Conservation (phyloP, 2,329 filamentous ascomycete species). For the Monosporascus cannonballus region DNA sequence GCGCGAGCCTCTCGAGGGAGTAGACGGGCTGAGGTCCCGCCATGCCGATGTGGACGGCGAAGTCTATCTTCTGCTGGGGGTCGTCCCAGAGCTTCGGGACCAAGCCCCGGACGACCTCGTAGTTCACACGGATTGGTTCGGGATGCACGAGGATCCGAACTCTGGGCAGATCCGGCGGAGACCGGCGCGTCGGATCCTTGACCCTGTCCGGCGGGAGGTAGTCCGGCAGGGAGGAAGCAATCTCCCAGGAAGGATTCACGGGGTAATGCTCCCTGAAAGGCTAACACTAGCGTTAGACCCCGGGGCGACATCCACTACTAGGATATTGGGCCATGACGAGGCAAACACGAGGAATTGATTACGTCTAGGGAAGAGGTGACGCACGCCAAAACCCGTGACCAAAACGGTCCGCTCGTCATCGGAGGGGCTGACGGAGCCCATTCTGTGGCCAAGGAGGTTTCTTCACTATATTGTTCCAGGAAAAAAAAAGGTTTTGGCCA, state of each 20-base stretch:
- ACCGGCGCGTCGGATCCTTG: slow-evolving; percentile 32
- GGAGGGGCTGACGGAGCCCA: slow-evolving; percentile 23
- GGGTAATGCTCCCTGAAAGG: slow-evolving; percentile 69
- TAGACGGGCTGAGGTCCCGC: slow-evolving; percentile 60
- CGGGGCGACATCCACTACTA: slow-evolving; percentile 1
- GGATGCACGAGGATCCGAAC: slow-evolving; percentile 62
- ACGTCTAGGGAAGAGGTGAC: slow-evolving; percentile 17
- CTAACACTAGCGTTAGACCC: slow-evolving; percentile 35
- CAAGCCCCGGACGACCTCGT: slow-evolving; percentile 56
- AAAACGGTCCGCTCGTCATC: slow-evolving; percentile 50
- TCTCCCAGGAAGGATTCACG: slow-evolving; percentile 76
- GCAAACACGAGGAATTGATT: not conserved
- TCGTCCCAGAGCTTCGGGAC: slow-evolving; percentile 58
- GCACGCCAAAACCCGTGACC: slow-evolving; percentile 57
- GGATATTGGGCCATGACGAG: not conserved
- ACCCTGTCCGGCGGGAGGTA: slow-evolving; percentile 48
- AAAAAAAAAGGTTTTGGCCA: not conserved
- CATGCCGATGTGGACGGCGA: slow-evolving; percentile 76
- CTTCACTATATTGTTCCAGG: not conserved
- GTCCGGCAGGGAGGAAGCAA: slow-evolving; percentile 61
- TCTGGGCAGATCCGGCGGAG: slow-evolving; percentile 30
- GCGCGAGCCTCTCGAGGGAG: slow-evolving; percentile 62
- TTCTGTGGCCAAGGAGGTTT: slow-evolving; percentile 1
- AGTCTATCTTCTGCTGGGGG: slow-evolving; percentile 41
- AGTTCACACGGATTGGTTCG: slow-evolving; percentile 63